Evolutionary conservation across 371 early-diverging fungal species (phyloP).

Genomic region (Mucor circinelloides): DNA sequence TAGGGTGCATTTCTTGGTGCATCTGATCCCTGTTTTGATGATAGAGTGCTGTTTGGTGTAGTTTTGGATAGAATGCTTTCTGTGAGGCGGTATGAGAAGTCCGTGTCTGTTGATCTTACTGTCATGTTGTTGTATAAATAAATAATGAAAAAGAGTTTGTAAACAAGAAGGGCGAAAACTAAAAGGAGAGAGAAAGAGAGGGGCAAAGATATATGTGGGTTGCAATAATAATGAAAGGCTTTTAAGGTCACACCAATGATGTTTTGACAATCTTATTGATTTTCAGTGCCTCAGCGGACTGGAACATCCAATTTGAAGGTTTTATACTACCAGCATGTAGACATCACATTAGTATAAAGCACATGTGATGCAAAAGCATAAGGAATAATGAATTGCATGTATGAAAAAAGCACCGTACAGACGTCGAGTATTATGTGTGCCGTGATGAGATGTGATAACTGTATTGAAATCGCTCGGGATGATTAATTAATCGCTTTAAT

Average conservation of each 20-base stretch:
- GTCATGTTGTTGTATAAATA: slow-evolving; percentile 2
- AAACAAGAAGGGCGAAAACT: background rate
- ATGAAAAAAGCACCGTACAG: too few relatives aligned
- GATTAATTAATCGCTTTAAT: too few relatives aligned
- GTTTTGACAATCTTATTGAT: slow-evolving; percentile 9
- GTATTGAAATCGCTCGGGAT: too few relatives aligned
- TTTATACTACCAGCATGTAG: too few relatives aligned
- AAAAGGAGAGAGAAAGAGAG: background rate
- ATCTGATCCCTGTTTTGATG: background rate
- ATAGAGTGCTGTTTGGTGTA: background rate
- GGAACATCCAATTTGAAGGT: background rate
- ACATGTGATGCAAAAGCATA: background rate
- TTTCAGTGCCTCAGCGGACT: background rate
- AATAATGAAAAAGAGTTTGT: background rate
- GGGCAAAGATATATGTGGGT: background rate
- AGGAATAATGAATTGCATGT: background rate
- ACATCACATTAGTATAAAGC: background rate
- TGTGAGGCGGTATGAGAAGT: slow-evolving; percentile 19
- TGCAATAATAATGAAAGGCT: background rate
- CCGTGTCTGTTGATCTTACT: slow-evolving; percentile 4
- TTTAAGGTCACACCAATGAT: slow-evolving; percentile 9
- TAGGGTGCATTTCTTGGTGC: background rate
- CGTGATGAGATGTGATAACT: too few relatives aligned
- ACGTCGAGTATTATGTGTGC: too few relatives aligned
- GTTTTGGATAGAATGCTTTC: slow-evolving; percentile 22